Percentiles rank a stretch among this genome's conserved stretches.
Evolutionary conservation across 148 eudicot species (phyloP).

Genomic region (Chenopodium album): DNA sequence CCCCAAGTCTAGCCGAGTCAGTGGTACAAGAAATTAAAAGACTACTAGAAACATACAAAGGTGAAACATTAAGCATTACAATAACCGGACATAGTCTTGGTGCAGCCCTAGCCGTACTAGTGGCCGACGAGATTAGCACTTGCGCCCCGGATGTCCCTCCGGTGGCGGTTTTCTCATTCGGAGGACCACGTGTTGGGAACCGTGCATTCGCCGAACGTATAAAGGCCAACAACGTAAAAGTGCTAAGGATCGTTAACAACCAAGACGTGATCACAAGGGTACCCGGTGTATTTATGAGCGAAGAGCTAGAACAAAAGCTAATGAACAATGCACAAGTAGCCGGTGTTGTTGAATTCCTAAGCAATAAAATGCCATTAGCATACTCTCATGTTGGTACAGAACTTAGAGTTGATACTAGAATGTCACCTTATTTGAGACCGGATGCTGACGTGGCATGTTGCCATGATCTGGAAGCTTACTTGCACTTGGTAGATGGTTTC

Average conservation of each 20-base stretch:
- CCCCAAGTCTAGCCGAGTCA: constrained; percentile 61
- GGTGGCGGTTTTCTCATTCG: constrained; percentile 86
- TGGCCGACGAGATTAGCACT: constrained; percentile 65
- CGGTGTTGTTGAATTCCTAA: constrained; percentile 42
- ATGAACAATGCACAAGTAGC: constrained; percentile 32
- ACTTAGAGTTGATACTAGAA: constrained; percentile 65
- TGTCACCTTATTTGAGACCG: constrained; percentile 75
- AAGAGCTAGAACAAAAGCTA: constrained; percentile 52
- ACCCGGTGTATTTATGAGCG: constrained; percentile 86
- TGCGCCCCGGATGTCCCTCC: constrained; percentile 52
- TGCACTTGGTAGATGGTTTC: constrained; percentile 82
- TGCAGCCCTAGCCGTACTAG: constrained; percentile 81
- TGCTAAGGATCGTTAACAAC: constrained; percentile 69
- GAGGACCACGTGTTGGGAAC: constrained; percentile 88
- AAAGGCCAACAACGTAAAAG: constrained; percentile 50
- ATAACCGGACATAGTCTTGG: constrained; percentile 94
- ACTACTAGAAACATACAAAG: constrained; percentile 51
- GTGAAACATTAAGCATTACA: constrained; percentile 70
- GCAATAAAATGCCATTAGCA: constrained; percentile 64
- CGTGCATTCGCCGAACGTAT: constrained; percentile 50
- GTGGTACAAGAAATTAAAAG: constrained; percentile 55
- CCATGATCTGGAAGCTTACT: constrained; percentile 88
- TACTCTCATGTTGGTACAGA: constrained; percentile 77
- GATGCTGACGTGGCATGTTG: constrained; percentile 87
- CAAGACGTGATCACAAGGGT: constrained; percentile 80